Conservation (phyloP, 192 early-diverging fungal species). For the Spinellus fusiger region DNA sequence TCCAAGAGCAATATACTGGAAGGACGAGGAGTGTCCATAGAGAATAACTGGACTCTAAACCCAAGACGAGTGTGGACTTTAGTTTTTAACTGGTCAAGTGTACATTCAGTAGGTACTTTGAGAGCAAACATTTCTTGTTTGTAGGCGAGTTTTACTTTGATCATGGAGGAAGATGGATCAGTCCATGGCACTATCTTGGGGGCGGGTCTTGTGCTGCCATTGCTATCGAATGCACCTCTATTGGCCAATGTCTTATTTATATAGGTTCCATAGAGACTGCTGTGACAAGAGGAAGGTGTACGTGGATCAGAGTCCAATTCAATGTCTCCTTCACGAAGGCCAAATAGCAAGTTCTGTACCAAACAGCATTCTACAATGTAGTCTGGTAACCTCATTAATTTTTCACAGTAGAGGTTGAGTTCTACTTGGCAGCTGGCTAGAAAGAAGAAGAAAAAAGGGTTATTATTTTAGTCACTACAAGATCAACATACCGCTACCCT, state of each 20-base stretch:
- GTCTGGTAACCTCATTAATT: slow-evolving; percentile 43
- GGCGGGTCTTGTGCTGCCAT: too few relatives aligned
- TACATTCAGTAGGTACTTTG: slow-evolving; percentile 48
- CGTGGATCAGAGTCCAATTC: slow-evolving; percentile 34
- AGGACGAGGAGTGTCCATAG: too few relatives aligned
- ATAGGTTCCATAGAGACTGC: not conserved
- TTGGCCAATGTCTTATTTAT: not conserved
- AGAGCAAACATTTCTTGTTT: slow-evolving; percentile 62
- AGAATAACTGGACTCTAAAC: too few relatives aligned
- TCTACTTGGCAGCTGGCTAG: slow-evolving; percentile 46
- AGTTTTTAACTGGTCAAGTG: too few relatives aligned
- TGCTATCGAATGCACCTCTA: not conserved
- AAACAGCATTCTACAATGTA: slow-evolving; percentile 41
- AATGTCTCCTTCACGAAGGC: slow-evolving; percentile 37
- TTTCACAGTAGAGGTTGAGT: slow-evolving; percentile 56
- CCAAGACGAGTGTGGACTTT: too few relatives aligned
- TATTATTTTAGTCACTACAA: slow-evolving; percentile 14
- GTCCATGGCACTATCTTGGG: too few relatives aligned
- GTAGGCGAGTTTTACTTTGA: slow-evolving; percentile 63
- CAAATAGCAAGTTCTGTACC: slow-evolving; percentile 35
- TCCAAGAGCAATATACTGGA: too few relatives aligned
- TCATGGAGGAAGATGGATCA: too few relatives aligned
- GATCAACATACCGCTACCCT: too few relatives aligned
- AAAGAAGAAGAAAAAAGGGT: not conserved
- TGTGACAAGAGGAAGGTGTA: not conserved